phyloP scores from a whole-genome alignment of 148 eudicot genomes.

The Spergularia bocconei region DNA sequence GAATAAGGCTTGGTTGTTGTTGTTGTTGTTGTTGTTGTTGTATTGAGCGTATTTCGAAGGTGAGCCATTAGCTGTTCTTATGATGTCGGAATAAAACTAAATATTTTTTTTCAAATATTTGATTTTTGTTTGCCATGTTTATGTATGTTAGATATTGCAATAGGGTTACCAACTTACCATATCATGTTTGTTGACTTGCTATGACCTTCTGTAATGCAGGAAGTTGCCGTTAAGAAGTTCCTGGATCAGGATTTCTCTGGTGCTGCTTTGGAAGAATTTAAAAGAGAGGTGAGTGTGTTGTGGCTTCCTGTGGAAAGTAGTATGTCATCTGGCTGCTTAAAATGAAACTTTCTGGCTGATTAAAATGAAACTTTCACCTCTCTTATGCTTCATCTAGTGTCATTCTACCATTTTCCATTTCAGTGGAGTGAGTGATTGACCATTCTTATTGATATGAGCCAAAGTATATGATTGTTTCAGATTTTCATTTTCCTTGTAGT shows the following conservation, averaged over 20 bases:
- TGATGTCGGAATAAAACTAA: neutral
- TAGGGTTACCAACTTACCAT: neutral
- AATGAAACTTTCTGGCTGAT: neutral
- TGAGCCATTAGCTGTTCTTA: neutral
- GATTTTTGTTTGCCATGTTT: neutral
- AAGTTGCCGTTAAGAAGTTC: conserved; percentile 98
- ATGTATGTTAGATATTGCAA: conserved; percentile 1
- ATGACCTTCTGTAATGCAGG: conserved; percentile 49
- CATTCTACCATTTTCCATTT: neutral
- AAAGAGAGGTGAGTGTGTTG: conserved; percentile 71
- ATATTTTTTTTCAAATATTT: neutral
- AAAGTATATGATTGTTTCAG: neutral
- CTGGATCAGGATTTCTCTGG: conserved; percentile 99
- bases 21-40: no score
- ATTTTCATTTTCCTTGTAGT: conserved; percentile 1
- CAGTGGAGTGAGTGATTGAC: no score
- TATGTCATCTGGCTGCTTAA: conserved; percentile 9
- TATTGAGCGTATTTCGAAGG: no score
- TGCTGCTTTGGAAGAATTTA: conserved; percentile 94
- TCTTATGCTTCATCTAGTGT: neutral
- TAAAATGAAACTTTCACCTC: neutral
- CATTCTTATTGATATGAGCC: no score
- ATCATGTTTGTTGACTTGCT: neutral
- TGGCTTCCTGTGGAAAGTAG: neutral
- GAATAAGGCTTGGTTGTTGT: no score